Evolutionary conservation across 768 basidiomycete genomes (phyloP), one percentile per base, ranked within the genome.

Genomic region (Lanmaoa pseudosensibilis): DNA sequence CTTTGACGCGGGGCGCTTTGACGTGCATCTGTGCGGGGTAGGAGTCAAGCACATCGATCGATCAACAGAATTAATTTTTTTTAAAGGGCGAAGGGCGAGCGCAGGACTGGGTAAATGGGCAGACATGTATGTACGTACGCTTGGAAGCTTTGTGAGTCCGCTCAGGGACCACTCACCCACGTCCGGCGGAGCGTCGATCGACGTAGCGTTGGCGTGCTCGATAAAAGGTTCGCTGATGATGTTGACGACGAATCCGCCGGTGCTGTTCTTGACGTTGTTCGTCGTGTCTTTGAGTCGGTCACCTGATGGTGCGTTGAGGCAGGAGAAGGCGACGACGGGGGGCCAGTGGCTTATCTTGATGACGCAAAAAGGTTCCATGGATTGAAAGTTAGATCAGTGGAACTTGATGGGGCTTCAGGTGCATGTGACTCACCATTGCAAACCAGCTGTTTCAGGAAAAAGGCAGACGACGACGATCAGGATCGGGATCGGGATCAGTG

Each of bases 211-310:
- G 13, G 77, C 79, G 15, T 68, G 61, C 46, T 77, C 74, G 13
- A 74, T 47, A 36, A 72, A 78, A 0, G 78, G 73, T 58, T 83
- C 81, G 54, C 80, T 81, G 62, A 86, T 83, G 63, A 83, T 82
- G 59, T 76, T 80, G 45, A 83, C 75, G 11, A 77, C 77, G 66
- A 84, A 85, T 40, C 76, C 79, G 6, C 45, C 44, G 5, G 69
- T 75, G 2, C 69, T 67, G 55, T 71, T 69, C 65, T 80, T 78
- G 49, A 62, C 30, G 61, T 83, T 84, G 25, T 61, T 55, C 16
- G 72, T 62, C 0, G 80, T 81, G 55, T 83, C 83, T 55, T 76
- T 75, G 34, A 63, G 37, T 7, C 60, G 34, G n/a, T 13, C 63
- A 7, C 27, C 27, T 10, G 62, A 59, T 6, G 56, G 56, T 3